These are phyloP conservation scores for Erodium maritimum DNA, from an alignment of 345 rosid species.

Conservation along the genomic window DNA sequence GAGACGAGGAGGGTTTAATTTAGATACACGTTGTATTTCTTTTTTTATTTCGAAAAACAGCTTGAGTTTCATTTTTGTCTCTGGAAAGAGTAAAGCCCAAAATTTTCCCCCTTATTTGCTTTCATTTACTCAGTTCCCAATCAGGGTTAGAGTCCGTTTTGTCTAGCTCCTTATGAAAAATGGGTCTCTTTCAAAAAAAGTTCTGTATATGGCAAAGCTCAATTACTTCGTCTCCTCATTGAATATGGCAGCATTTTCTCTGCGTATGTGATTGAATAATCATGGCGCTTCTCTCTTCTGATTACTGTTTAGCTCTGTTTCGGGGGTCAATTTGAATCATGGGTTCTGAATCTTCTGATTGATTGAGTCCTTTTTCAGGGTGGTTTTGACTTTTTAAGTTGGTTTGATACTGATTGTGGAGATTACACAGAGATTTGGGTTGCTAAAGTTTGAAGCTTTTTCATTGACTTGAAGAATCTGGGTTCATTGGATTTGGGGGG, in stretches of 20 bases:
- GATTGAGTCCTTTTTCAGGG: neutral
- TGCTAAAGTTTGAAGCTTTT: constrained; percentile 12
- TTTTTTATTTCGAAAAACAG: neutral
- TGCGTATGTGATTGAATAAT: too few relatives aligned
- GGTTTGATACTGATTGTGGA: neutral
- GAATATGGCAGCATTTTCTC: too few relatives aligned
- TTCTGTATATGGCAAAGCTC: neutral
- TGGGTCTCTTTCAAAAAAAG: neutral
- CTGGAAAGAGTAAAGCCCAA: neutral
- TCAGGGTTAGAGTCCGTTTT: neutral
- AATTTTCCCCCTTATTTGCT: neutral
- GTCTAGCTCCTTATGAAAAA: neutral
- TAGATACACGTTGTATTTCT: neutral
- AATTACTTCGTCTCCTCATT: neutral
- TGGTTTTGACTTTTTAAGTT: neutral
- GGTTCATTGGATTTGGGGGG: constrained; percentile 18
- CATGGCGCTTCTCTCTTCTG: neutral
- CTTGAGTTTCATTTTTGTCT: neutral
- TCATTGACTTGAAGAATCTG: constrained; percentile 16
- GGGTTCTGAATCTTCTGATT: neutral
- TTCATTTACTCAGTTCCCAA: neutral
- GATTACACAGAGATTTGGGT: constrained; percentile 7
- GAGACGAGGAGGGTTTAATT: neutral
- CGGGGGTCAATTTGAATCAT: neutral
- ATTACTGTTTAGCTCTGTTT: neutral